phyloP scores from a whole-genome alignment of 495 filamentous ascomycete genomes.

The Aspergillus sclerotioniger region DNA sequence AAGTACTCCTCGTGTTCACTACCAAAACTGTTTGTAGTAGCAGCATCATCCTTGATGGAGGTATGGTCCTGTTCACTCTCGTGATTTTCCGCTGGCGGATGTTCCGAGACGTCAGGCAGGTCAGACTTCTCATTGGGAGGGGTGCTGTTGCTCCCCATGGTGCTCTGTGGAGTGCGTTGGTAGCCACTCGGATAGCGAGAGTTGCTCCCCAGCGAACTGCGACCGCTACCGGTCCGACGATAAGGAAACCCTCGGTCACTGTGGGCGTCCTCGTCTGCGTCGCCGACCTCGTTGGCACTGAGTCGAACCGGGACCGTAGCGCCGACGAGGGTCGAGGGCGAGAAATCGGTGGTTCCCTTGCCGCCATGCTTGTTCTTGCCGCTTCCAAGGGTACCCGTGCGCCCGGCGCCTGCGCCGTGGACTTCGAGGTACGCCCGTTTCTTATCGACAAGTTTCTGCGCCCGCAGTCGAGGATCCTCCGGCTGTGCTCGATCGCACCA shows the following conservation, averaged over 20 bases:
- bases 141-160: conserved; percentile 68
- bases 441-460: conserved; percentile 79
- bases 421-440: conserved; percentile 81
- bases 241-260: conserved; percentile 59
- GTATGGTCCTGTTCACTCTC: conserved; percentile 36
- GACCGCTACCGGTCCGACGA: conserved; percentile 71
- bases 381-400: conserved; percentile 59
- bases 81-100: conserved; percentile 45
- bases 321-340: conserved; percentile 67
- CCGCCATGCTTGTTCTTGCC: conserved; percentile 81
- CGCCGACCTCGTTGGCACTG: conserved; percentile 91
- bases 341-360: conserved; percentile 68
- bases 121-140: conserved; percentile 56
- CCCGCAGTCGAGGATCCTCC: conserved; percentile 81
- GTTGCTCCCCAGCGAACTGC: conserved; percentile 72
- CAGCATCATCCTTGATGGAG: conserved; percentile 48
- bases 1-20: conserved; percentile 57
- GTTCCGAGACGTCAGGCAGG: conserved; percentile 51
- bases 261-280: conserved; percentile 69
- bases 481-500: conserved; percentile 96
- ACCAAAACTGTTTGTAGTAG: conserved; percentile 32
- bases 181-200: conserved; percentile 56
- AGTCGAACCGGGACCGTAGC: conserved; percentile 85
- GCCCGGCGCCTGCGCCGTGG: conserved; percentile 50
- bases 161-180: conserved; percentile 53